These are phyloP conservation scores for Penicillium sp. DNA, from an alignment of 2,329 filamentous ascomycete genomes.

Conservation along the genomic window DNA sequence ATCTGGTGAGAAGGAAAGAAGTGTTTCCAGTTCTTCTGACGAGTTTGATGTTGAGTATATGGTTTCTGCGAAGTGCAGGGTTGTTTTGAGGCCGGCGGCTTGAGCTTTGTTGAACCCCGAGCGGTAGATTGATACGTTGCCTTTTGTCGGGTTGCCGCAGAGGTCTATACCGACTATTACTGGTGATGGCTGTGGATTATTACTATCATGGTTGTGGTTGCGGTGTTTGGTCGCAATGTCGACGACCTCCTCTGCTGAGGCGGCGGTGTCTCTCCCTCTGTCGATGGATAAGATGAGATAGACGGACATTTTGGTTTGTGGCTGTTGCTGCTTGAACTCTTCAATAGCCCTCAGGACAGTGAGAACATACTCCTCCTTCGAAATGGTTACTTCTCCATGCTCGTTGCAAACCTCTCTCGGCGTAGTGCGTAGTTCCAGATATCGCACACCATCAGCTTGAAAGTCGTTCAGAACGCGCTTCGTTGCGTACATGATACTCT, in stretches of 20 bases:
- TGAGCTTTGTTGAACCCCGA: conserved; percentile 58
- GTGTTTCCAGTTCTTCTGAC: conserved; percentile 56
- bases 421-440: conserved; percentile 77
- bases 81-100: conserved; percentile 56
- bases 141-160: conserved; percentile 68
- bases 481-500: conserved; percentile 60
- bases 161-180: conserved; percentile 70
- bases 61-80: conserved; percentile 75
- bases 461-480: conserved; percentile 64
- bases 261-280: conserved; percentile 53
- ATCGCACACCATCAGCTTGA: conserved; percentile 65
- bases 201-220: conserved; percentile 32
- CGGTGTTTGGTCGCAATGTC: conserved; percentile 58
- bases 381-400: conserved; percentile 42
- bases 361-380: conserved; percentile 61
- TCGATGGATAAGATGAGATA: conserved; percentile 73
- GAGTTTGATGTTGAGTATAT: conserved; percentile 48
- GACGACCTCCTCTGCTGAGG: conserved; percentile 61
- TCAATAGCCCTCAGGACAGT: conserved; percentile 64
- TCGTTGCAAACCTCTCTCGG: conserved; percentile 57
- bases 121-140: conserved; percentile 58
- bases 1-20: conserved; percentile 64
- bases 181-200: background rate
- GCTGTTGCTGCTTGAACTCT: conserved; percentile 40
- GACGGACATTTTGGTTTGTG: conserved; percentile 48